Conservation (phyloP, 768 basidiomycete genomes). For the Chlorophyllum brunneum region DNA sequence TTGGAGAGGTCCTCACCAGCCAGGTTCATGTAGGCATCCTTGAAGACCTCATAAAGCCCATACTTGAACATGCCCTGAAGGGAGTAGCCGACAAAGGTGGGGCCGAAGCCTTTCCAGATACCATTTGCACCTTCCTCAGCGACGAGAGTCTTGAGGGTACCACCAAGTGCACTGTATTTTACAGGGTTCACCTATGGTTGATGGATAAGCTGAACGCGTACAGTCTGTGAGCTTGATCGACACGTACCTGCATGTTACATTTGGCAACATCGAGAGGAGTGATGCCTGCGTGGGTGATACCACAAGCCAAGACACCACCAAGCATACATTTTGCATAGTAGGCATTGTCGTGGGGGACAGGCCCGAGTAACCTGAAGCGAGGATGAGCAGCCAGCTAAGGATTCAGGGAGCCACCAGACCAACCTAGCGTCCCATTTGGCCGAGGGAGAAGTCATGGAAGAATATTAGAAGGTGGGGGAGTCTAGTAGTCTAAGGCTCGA, state of each 20-base stretch:
- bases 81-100: slow-evolving; percentile 91
- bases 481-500: slow-evolving; percentile 2
- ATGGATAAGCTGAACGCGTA: not conserved
- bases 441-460: slow-evolving; percentile 27
- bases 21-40: slow-evolving; percentile 86
- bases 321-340: slow-evolving; percentile 89
- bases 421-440: slow-evolving; percentile 79
- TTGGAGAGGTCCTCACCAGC: slow-evolving; percentile 78
- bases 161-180: slow-evolving; percentile 68
- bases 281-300: slow-evolving; percentile 84
- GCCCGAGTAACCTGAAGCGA: slow-evolving; percentile 54
- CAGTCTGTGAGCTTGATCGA: not conserved
- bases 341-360: slow-evolving; percentile 67
- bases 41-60: slow-evolving; percentile 97
- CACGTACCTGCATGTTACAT: slow-evolving; percentile 84
- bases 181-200: slow-evolving; percentile 60
- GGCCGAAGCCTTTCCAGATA: slow-evolving; percentile 93
- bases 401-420: slow-evolving; percentile 9
- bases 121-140: slow-evolving; percentile 81
- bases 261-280: slow-evolving; percentile 87
- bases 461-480: slow-evolving; percentile 20
- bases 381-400: slow-evolving; percentile 4
- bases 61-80: slow-evolving; percentile 98
- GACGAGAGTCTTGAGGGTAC: slow-evolving; percentile 59
- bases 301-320: slow-evolving; percentile 84